Conservation (phyloP, 768 basidiomycete species). For the Podaxis sp. region DNA sequence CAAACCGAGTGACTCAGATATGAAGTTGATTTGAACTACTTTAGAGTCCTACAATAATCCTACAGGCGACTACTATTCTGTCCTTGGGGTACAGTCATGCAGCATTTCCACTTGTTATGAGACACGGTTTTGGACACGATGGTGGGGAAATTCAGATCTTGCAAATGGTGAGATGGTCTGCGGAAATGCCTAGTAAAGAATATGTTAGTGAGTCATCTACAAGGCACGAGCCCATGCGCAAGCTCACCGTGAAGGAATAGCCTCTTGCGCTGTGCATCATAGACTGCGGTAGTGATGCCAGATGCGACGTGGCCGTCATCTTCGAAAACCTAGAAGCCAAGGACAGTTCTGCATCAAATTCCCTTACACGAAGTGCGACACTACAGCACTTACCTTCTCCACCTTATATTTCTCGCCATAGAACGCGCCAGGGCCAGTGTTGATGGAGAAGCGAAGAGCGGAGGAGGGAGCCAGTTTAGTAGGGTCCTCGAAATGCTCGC, state of each 20-base stretch:
- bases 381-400: slow-evolving; percentile 44
- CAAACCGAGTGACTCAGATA: neutral
- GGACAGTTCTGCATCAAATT: slow-evolving; percentile 2
- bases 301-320: slow-evolving; percentile 61
- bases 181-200: slow-evolving; percentile 25
- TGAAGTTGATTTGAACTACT: neutral
- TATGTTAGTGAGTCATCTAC: neutral
- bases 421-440: slow-evolving; percentile 49
- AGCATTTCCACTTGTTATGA: neutral
- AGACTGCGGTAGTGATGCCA: slow-evolving; percentile 55
- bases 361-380: neutral
- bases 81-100: neutral
- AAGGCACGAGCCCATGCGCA: neutral
- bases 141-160: slow-evolving; percentile 21
- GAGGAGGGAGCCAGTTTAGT: slow-evolving; percentile 43
- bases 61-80: neutral
- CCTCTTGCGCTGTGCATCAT: slow-evolving; percentile 47
- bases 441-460: slow-evolving; percentile 52
- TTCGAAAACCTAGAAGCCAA: slow-evolving; percentile 54
- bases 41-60: neutral
- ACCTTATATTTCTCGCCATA: slow-evolving; percentile 61
- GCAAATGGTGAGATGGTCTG: slow-evolving; percentile 32
- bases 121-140: too few relatives aligned
- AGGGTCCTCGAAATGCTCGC: slow-evolving; percentile 44
- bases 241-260: slow-evolving; percentile 61